Base-by-base conservation (phyloP, 495 filamentous ascomycete species). In the Xylaria flabelliformis region DNA sequence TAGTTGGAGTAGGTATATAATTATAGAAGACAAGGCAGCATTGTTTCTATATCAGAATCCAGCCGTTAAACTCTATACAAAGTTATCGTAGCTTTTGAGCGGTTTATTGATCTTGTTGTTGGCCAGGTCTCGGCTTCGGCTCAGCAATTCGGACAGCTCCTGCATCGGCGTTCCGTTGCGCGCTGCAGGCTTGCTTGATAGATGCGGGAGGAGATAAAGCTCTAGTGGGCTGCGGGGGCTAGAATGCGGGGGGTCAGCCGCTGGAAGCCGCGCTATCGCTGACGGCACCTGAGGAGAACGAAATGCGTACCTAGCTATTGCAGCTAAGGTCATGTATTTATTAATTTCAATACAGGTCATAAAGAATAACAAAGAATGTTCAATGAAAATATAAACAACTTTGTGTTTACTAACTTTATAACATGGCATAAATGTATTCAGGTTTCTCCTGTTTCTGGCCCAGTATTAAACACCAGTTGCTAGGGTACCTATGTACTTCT, bases 191-290 rank as follows among this genome's bases (percentile, higher is more conserved):
- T 42, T 8, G 55, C 39, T 24, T 67, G n/a, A 50, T 32, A 8
- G 56, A 68, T n/a, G 50, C 26, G 64, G 51, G 46, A 36, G 67
- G 67, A 44, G 67, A 58, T 58, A 44, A 46, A 62, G 53, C 53
- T 62, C 53, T 41, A 59, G 55, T 62, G 41, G 55, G 13, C 42
- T 48, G 53, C 53, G 67, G 67, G 67, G 67, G 41, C 39, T 62
- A 69, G 26, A 62, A 26, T 55, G 67, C 55, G 67, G 67, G 67
- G 67, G 32, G 44, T 39, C 29, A 53, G 46, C 64, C 64, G 48
- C 64, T 51, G 46, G 29, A 67, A 51, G 46, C 64, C 64, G 64
- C 64, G 63, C 41, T 65, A 32, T 65, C 42, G 24, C 32, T 17
- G 32, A 61, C 34, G 24, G 42, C 34, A 65, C 63, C 26, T 46